Conservation (phyloP, 2,329 filamentous ascomycete species). For the Passalora sequoiae region DNA sequence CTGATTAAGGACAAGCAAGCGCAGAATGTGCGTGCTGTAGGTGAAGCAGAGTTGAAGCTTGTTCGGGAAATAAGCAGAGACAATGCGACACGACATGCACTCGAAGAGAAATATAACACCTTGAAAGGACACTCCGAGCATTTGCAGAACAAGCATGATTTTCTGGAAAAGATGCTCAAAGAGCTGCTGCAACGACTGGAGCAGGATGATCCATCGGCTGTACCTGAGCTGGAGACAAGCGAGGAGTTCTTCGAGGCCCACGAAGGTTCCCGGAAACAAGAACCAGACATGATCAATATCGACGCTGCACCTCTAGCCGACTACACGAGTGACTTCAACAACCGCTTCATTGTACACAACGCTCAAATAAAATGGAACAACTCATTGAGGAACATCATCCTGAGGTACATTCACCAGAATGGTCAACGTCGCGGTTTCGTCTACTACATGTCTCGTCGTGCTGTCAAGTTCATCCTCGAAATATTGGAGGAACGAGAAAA, state of each 20-base stretch:
- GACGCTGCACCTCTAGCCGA: slow-evolving; percentile 69
- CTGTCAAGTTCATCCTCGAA: slow-evolving; percentile 96
- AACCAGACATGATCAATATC: slow-evolving; percentile 50
- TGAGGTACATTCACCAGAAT: slow-evolving; percentile 96
- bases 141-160: slow-evolving; percentile 54
- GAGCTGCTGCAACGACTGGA: slow-evolving; percentile 52
- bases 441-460: slow-evolving; percentile 92
- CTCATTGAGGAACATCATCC: slow-evolving; percentile 85
- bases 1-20: slow-evolving; percentile 74
- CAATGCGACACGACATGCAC: slow-evolving; percentile 43
- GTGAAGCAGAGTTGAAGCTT: slow-evolving; percentile 65
- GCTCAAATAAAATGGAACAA: slow-evolving; percentile 99
- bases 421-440: slow-evolving; percentile 93
- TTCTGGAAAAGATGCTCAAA: slow-evolving; percentile 54
- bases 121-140: slow-evolving; percentile 54
- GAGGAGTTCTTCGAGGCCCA: slow-evolving; percentile 46
- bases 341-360: slow-evolving; percentile 97
- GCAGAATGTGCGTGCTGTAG: slow-evolving; percentile 65
- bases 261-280: slow-evolving; percentile 42
- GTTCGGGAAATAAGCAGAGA: slow-evolving; percentile 50
- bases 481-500: slow-evolving; percentile 92
- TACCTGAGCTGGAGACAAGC: slow-evolving; percentile 40
- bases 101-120: slow-evolving; percentile 51
- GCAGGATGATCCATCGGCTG: slow-evolving; percentile 52
- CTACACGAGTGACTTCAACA: slow-evolving; percentile 92